Evolutionary conservation across 441 rosid species (phyloP).

Genomic region (Capsella rubella): DNA sequence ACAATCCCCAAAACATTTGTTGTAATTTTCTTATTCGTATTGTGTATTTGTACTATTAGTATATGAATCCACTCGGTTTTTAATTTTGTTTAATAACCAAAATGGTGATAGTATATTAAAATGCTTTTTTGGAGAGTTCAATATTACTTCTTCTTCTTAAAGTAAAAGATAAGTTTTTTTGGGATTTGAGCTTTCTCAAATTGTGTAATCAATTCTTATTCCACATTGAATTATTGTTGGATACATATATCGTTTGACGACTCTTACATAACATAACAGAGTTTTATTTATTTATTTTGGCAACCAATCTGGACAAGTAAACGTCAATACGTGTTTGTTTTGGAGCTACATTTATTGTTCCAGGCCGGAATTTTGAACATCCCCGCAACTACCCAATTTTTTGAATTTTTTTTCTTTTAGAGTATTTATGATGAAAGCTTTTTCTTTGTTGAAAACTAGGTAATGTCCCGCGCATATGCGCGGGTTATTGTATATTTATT

Average conservation of each 20-base stretch:
- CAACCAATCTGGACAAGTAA: not conserved
- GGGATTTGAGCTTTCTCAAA: conserved; percentile 31
- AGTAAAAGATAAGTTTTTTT: not conserved
- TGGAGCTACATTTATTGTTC: conserved; percentile 34
- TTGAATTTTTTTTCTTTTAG: not conserved
- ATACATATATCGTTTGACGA: conserved; percentile 24
- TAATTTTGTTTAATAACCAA: not conserved
- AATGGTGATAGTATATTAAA: not conserved
- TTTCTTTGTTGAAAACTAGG: conserved; percentile 6
- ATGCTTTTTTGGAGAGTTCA: not conserved
- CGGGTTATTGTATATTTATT: too few species aligned
- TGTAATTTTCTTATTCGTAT: not conserved
- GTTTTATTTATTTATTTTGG: not conserved
- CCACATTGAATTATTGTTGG: conserved; percentile 28
- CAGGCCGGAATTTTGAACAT: conserved; percentile 14
- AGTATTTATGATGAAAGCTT: conserved; percentile 5
- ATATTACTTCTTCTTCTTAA: not conserved
- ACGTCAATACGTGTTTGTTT: conserved; percentile 6
- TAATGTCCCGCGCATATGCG: too few species aligned
- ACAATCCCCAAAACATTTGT: not conserved
- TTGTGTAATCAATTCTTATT: not conserved
- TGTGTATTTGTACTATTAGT: not conserved
- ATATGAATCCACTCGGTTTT: not conserved
- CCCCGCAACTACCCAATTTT: conserved; percentile 13
- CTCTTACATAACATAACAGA: not conserved